Evolutionary conservation across 306 rosid species (phyloP), one percentile per base, ranked within the genome.

Genomic region (Quercus parvula): DNA sequence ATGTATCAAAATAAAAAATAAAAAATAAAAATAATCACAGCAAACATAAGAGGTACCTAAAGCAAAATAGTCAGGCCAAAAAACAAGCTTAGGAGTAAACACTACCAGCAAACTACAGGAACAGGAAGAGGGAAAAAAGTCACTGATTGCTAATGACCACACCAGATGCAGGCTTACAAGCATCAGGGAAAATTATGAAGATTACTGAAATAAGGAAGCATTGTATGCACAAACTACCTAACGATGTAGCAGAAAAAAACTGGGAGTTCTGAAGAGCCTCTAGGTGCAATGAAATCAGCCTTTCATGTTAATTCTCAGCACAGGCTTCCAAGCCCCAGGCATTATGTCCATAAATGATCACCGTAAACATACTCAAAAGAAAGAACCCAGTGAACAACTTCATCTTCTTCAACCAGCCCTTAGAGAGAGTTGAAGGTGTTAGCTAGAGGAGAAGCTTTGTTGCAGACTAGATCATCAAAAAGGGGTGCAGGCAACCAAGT

Each of bases 361-460:
- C 77, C 28, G 4, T 27, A 56, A 58, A 70, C 67, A 2, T 67
- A 78, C 51, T 51, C 9, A 52, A 24, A 11, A 63, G 63, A 15
- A 13, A 33, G 17, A 30, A 74, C 69, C 78, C 68, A 63, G 71
- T 76, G 55, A 55, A 79, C 67, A 75, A 76, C 76, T 41, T 73
- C 79, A 20, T 76, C 74, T 71, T 70, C 74, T 55, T 78, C 83
- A 54, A 71, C 64, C 77, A 75, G 75, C 70, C 33, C 57, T 68
- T 22, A 62, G 54, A 71, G 27, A 71, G 27, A 63, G 49, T 77
- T 8, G 33, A 35, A 41, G 14, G 52, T 44, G 71, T 20, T 15
- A 44, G 66, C 79, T 77, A 77, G 9, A 35, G 63, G 4, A 31
- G 77, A 70, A 76, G 72, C 87, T 69, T 55, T 67, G 77, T 57